Percentiles rank a stretch among this genome's conserved stretches.
Evolutionary conservation across 2,329 filamentous ascomycete genomes (phyloP).

Genomic region (Paramyrothecium roridum): DNA sequence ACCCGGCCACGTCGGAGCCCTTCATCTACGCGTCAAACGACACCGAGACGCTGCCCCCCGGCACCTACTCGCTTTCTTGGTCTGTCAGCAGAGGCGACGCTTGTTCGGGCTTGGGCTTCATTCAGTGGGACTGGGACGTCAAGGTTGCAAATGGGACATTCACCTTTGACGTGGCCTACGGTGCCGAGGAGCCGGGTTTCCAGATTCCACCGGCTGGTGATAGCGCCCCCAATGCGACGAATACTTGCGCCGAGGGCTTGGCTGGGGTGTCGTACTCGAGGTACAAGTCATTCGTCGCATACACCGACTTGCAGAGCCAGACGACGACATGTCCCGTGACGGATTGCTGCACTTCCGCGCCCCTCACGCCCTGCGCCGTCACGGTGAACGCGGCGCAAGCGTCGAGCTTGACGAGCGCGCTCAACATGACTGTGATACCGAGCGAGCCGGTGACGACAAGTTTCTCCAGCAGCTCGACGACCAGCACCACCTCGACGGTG

Average conservation of each 20-base stretch:
- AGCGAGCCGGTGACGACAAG: neutral
- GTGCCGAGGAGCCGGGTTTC: neutral
- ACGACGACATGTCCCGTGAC: neutral
- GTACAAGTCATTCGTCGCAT: neutral
- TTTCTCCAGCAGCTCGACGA: neutral
- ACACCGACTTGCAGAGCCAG: neutral
- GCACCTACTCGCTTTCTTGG: neutral
- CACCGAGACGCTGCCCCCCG: neutral
- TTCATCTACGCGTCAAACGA: neutral
- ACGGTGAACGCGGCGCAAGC: neutral
- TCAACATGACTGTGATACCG: neutral
- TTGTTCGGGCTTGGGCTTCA: neutral
- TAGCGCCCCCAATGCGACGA: neutral
- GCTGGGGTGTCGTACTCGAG: neutral
- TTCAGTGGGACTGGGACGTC: neutral
- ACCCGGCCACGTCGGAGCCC: neutral
- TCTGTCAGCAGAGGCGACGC: neutral
- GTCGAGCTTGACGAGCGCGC: neutral
- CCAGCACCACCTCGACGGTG: neutral
- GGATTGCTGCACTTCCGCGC: neutral
- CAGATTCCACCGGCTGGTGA: neutral
- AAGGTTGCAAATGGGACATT: neutral
- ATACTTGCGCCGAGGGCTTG: neutral
- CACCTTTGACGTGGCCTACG: neutral
- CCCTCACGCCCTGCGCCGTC: neutral